Evolutionary conservation across 1,284 basidiomycete genomes (phyloP).

Genomic region (Pseudozyma pruni): DNA sequence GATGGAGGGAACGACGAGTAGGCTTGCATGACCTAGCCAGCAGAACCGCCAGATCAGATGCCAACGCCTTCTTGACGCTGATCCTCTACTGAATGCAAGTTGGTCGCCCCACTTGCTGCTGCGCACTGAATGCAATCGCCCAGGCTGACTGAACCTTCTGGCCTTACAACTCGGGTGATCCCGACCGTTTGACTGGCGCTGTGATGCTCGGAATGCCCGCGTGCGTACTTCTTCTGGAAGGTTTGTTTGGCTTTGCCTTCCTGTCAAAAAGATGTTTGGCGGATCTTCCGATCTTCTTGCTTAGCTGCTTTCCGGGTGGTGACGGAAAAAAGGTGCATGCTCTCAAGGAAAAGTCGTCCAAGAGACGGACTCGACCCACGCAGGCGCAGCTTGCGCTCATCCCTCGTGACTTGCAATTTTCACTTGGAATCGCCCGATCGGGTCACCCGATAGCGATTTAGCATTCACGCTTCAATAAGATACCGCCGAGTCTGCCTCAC

Average conservation of each 20-base stretch:
- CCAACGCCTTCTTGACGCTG: background rate
- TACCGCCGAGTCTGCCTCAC: background rate
- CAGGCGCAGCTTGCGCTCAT: background rate
- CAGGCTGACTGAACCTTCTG: no score
- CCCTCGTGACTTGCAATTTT: conserved; percentile 25
- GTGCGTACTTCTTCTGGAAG: conserved; percentile 1
- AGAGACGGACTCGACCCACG: background rate
- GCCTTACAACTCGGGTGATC: no score
- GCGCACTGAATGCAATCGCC: no score
- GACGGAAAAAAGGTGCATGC: conserved; percentile 2
- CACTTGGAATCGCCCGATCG: conserved; percentile 13
- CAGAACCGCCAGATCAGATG: background rate
- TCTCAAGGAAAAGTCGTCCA: background rate
- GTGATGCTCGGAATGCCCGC: background rate
- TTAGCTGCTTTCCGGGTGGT: background rate
- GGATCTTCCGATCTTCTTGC: conserved; percentile 26
- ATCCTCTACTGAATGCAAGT: background rate
- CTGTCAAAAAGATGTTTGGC: background rate
- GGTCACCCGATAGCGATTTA: conserved; percentile 2
- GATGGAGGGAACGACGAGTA: conserved; percentile 17
- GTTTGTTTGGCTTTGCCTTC: conserved; percentile 1
- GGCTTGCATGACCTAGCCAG: conserved; percentile 41
- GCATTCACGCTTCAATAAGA: background rate
- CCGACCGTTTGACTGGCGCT: no score
- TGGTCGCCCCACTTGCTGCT: background rate